Evolutionary conservation across 2,329 filamentous ascomycete species (phyloP).

Genomic region (Aureobasidium sp.): DNA sequence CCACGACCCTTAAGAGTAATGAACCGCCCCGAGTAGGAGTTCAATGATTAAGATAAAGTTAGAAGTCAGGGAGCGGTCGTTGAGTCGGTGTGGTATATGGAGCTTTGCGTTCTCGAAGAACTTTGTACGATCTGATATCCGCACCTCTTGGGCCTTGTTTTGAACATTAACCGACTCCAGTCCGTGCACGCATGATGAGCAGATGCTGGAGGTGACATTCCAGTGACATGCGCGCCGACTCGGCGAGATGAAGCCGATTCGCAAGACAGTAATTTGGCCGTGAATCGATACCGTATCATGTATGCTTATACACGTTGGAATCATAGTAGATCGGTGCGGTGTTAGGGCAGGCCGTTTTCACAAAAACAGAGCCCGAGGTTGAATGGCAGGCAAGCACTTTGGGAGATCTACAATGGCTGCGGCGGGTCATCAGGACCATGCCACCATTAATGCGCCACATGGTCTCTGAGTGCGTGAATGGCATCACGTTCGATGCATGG

Average conservation of each 20-base stretch:
- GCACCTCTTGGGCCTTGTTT: background rate
- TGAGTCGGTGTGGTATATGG: background rate
- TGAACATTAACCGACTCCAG: background rate
- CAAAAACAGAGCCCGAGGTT: background rate
- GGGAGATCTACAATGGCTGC: background rate
- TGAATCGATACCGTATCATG: background rate
- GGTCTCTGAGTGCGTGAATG: background rate
- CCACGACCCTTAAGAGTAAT: background rate
- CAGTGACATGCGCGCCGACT: conserved; percentile 3
- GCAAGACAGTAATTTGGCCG: background rate
- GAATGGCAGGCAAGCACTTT: background rate
- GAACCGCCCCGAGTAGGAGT: background rate
- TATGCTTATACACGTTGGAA: background rate
- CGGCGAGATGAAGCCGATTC: background rate
- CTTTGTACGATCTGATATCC: background rate
- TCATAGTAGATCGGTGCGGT: background rate
- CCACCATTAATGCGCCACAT: background rate
- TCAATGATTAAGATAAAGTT: background rate
- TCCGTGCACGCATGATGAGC: background rate
- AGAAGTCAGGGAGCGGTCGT: background rate
- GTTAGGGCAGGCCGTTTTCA: background rate
- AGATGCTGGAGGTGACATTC: background rate
- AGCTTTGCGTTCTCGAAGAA: background rate
- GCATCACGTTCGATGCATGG: background rate
- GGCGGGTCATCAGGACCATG: background rate